These are phyloP conservation scores for Phytophthora crassamura DNA, from an alignment of 352 stramenopile species.

Conservation along the genomic window DNA sequence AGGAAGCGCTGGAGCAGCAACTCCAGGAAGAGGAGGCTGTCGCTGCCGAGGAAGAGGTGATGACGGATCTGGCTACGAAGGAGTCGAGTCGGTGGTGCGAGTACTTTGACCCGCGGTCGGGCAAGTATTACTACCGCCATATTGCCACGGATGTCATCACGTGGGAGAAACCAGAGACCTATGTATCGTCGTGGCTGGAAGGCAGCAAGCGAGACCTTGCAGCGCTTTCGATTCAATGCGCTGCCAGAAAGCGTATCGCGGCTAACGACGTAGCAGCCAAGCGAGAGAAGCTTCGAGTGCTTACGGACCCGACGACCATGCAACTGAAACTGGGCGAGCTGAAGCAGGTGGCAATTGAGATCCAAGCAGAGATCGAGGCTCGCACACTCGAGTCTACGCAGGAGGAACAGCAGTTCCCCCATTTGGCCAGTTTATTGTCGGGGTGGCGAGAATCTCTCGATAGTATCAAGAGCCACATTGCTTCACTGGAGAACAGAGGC, in stretches of 20 bases:
- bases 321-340: constrained; percentile 48
- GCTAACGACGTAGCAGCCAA: constrained; percentile 37
- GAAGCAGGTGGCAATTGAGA: constrained; percentile 49
- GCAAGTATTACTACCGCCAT: constrained; percentile 45
- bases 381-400: constrained; percentile 30
- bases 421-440: constrained; percentile 39
- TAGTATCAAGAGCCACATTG: constrained; percentile 43
- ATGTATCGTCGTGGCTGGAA: constrained; percentile 18
- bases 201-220: constrained; percentile 40
- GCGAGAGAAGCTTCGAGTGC: constrained; percentile 32
- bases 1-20: constrained; percentile 26
- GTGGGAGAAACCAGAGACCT: constrained; percentile 41
- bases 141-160: constrained; percentile 34
- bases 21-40: constrained; percentile 15
- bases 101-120: constrained; percentile 54
- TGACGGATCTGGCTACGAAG: background rate
- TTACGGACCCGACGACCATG: constrained; percentile 43
- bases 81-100: constrained; percentile 38
- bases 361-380: constrained; percentile 45
- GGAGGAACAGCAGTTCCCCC: constrained; percentile 44
- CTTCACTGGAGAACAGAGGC: constrained; percentile 41
- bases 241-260: constrained; percentile 47
- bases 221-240: constrained; percentile 66
- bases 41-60: constrained; percentile 9
- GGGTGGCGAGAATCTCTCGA: constrained; percentile 39